A percentile compares a stretch with the other conserved stretches of the same genome.
Evolutionary conservation across 2,329 filamentous ascomycete genomes (phyloP).

Genomic region (Tolypocladium amazonense): DNA sequence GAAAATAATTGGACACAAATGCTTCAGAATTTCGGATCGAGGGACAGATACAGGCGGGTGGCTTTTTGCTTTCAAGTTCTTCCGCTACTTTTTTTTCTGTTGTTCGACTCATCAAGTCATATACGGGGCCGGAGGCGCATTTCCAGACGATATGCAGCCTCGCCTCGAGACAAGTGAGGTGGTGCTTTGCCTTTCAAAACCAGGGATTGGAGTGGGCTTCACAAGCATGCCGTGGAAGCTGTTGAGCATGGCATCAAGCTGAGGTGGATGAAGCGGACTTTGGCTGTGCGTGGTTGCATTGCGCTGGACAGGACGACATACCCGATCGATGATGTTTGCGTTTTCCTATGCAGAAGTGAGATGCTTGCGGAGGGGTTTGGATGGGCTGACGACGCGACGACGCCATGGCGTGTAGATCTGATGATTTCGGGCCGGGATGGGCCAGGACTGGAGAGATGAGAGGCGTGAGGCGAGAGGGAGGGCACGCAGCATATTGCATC

Average conservation of each 20-base stretch:
- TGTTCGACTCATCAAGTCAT: not conserved
- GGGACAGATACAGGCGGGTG: conserved; percentile 1
- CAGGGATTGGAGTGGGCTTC: not conserved
- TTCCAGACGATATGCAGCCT: not conserved
- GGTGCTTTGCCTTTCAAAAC: not conserved
- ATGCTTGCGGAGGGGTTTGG: not conserved
- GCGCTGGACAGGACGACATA: not conserved
- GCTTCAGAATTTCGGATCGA: not conserved
- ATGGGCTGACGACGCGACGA: not conserved
- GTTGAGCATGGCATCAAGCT: not conserved
- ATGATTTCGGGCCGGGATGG: not conserved
- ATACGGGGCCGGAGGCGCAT: not conserved
- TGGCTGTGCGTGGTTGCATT: not conserved
- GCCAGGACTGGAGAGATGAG: not conserved
- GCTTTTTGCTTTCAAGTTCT: not conserved
- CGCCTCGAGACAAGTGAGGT: not conserved
- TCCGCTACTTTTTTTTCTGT: not conserved
- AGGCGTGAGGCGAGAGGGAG: not conserved
- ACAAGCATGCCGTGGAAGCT: not conserved
- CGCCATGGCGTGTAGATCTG: not conserved
- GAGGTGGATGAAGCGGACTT: not conserved
- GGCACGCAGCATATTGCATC: no score
- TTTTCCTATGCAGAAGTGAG: not conserved
- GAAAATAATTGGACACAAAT: conserved; percentile 1
- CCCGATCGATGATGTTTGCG: not conserved